Evolutionary conservation across 306 rosid species (phyloP), one percentile per base, ranked within the genome.

Genomic region (Vigna nakashimae): DNA sequence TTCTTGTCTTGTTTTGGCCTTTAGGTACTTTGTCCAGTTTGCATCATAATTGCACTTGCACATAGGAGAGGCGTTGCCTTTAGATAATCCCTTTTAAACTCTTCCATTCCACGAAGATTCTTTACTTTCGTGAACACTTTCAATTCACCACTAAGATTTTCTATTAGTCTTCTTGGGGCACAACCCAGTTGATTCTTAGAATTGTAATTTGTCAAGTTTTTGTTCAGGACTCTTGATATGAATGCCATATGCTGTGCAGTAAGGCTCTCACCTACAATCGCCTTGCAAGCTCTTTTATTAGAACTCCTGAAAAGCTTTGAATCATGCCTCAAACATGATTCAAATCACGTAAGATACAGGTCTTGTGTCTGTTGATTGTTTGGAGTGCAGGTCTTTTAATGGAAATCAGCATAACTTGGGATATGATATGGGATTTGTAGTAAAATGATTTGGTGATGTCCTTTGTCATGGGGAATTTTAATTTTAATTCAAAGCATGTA

Each of bases 401-500:
- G 4, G 12, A 42, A 42, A 42, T 42, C 46, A 42, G 46, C 13
- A 42, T 2, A 42, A 9, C 46, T 9, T 9, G 46, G 12, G 46
- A 4, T 42, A 42, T 45, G 50, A 12, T 45, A 11, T 45, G 50
- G 5, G 50, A 45, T 45, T 45, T 45, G 4, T 45, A 32, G n/a
- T 56, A 6, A 22, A 22, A 48, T 80, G 71, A 17, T 50, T 72
- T 48, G 70, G 45, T 22, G 10, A 8, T 65, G 13, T 67, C 9
- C 0, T 50, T 51, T 22, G 42, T 58, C 40, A 6, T 15, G 4
- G 28, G 50, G 11, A 45, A 63, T 63, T 70, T 69, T 17, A 24
- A 8, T 70, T 75, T 69, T 10, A 64, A 49, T 45, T 69, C 15
- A 30, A 30, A 64, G 22, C 1, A 15, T 57, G 46, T 49, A 40